Evolutionary conservation across 2,329 filamentous ascomycete genomes (phyloP), one percentile per base, ranked within the genome.

Genomic region (Scleromitrula shiraiana): DNA sequence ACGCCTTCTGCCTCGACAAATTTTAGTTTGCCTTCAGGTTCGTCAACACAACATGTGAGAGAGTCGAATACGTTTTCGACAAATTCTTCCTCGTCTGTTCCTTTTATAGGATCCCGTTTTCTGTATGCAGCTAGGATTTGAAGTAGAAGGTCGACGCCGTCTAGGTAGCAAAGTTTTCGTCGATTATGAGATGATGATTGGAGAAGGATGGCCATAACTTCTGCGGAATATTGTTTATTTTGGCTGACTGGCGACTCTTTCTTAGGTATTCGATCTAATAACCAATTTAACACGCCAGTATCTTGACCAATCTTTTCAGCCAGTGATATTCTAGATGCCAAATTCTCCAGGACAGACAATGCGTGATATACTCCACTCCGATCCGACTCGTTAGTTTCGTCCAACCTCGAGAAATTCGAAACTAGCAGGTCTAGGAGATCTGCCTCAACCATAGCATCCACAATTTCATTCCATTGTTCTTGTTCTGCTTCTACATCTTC

Each of bases 151-250:
- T 98, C 91, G 7, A 93, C 74, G 0, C 85, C 84, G 52, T 95
- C 82, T 1, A 83, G 68, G 23, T 70, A 66, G 30, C 78, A 77
- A 5, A 95, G 70, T 39, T 74, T 75, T 19, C 68, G 69, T 37
- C 86, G 73, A 59, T 88, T 89, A 30, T 75, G 67, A 0, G 76
- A 55, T 3, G 86, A 88, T 1, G 81, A 80, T 65, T 96, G 90
- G 15, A 91, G 75, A 7, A 98, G 70, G 46, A 98, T 93, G 10
- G 91, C 89, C 2, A 98, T 72, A 7, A 97, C 79, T 67, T 98
- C 93, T 14, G 91, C 88, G 0, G 89, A 79, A 64, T 97, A 98
- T 64, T 96, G 91, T 64, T 93, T 95, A 64, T 98, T 98, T 64
- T 98, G 93, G 5, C 80, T 75, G 1, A 94, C 78, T 0, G 73